Evolutionary conservation across 2,329 filamentous ascomycete genomes (phyloP), one percentile per base, ranked within the genome.

Genomic region (Purpureocillium takamizusanense): DNA sequence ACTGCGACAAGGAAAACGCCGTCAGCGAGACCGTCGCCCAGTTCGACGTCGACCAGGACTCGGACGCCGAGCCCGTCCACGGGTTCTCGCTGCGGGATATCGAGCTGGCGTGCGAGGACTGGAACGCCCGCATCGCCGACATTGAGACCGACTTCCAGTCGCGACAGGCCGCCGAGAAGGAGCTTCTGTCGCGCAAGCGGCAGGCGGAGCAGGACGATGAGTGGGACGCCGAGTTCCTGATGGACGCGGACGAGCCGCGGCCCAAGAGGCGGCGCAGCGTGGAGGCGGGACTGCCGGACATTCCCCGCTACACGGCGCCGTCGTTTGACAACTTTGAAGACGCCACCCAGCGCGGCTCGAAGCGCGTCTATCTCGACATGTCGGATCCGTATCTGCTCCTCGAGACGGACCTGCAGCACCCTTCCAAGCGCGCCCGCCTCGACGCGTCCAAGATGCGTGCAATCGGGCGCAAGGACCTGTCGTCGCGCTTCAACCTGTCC

Each of bases 401-500:
- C 15, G 87, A 95, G 51, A 78, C 88, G 32, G 79, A 86, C 33
- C 71, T 75, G 14, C 76, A 81, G 46, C 69, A 73, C 21, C 69
- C 74, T 10, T 63, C 74, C 14, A 83, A 85, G 57, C 75, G 79
- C 40, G 68, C 66, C 16, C 72, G 70, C 32, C 51, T 66, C 12
- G 67, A 75, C 41, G 63, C 68, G 37, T 79, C 76, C 46, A 82
- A 75, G 60, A 80, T 74, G 45, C 80, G 79, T 67, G 78, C 75
- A 7, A 82, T 77, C 40, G 78, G 80, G 39, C 78, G 81, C 3
- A 83, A 82, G 39, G 80, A 86, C 40, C 73, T 95, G 28, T 77
- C 77, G 29, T 77, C 83, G 48, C 81, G 90, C 31, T 98, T 95
- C 70, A 97, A 97, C 56, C 85, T 94, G 42, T 95, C 89, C 23